Conservation (phyloP, 345 rosid genomes). For the Punica granatum region DNA sequence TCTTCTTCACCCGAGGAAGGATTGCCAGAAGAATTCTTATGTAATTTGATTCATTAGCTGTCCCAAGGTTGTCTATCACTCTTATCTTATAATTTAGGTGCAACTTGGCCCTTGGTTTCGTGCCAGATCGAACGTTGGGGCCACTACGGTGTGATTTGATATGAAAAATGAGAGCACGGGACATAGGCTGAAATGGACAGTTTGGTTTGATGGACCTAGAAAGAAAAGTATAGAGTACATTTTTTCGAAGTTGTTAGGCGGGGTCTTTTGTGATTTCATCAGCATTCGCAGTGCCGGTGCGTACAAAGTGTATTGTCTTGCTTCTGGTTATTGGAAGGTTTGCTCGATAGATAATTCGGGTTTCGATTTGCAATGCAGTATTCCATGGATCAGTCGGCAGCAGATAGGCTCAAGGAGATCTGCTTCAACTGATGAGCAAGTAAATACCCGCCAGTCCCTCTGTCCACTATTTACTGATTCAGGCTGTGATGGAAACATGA, state of each 20-base stretch:
- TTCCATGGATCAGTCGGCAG: constrained; percentile 72
- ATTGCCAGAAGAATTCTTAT: background rate
- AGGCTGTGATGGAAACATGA: background rate
- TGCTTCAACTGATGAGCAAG: constrained; percentile 26
- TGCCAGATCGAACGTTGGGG: background rate
- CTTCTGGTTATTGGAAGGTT: background rate
- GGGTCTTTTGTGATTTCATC: background rate
- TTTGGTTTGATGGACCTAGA: background rate
- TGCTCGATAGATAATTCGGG: constrained; percentile 1
- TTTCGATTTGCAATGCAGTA: constrained; percentile 34
- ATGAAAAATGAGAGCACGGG: background rate
- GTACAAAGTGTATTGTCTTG: background rate
- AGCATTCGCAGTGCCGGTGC: background rate
- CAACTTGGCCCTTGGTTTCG: background rate
- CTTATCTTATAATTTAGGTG: background rate
- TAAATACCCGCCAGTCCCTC: background rate
- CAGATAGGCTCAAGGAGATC: constrained; percentile 41
- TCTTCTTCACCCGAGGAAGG: background rate
- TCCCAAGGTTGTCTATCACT: background rate
- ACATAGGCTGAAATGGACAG: background rate
- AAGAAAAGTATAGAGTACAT: background rate
- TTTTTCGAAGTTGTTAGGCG: no score
- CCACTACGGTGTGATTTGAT: background rate
- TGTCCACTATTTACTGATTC: background rate
- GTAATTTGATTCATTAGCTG: background rate